phyloP scores from a whole-genome alignment of 768 basidiomycete genomes.

The Kwoniella botswanensis region DNA sequence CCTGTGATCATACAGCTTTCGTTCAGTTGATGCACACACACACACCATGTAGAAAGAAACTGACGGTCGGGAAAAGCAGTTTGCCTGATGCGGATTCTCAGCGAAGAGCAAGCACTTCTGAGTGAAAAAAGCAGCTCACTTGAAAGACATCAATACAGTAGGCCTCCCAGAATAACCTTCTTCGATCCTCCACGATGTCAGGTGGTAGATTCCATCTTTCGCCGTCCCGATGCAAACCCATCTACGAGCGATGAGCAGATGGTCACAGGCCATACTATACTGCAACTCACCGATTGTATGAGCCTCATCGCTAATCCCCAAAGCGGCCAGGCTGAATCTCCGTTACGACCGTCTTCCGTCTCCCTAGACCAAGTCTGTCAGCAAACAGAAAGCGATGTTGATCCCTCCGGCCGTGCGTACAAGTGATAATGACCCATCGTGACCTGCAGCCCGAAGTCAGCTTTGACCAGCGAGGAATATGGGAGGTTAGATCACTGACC shows the following conservation, averaged over 20 bases:
- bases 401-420: constrained; percentile 1
- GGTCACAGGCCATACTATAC: no score
- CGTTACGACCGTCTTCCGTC: constrained; percentile 11
- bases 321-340: constrained; percentile 34
- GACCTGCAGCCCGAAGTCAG: neutral
- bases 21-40: no score
- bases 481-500: neutral
- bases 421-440: neutral
- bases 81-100: no score
- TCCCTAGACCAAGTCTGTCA: neutral
- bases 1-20: no score
- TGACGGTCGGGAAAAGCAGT: constrained; percentile 24
- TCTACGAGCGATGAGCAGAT: constrained; percentile 10
- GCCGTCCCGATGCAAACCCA: constrained; percentile 30
- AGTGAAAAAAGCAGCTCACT: no score
- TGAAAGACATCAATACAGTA: no score
- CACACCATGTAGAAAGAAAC: no score
- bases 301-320: constrained; percentile 15
- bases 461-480: neutral
- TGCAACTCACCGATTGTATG: no score
- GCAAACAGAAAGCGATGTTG: neutral
- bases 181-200: constrained; percentile 16
- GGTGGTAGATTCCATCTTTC: constrained; percentile 23
- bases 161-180: constrained; percentile 26
- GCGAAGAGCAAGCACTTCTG: no score